Percentiles rank a stretch among this genome's conserved stretches.
These are phyloP conservation scores for Penstemon barbatus DNA, from an alignment of 257 asterid genomes.

Conservation along the genomic window DNA sequence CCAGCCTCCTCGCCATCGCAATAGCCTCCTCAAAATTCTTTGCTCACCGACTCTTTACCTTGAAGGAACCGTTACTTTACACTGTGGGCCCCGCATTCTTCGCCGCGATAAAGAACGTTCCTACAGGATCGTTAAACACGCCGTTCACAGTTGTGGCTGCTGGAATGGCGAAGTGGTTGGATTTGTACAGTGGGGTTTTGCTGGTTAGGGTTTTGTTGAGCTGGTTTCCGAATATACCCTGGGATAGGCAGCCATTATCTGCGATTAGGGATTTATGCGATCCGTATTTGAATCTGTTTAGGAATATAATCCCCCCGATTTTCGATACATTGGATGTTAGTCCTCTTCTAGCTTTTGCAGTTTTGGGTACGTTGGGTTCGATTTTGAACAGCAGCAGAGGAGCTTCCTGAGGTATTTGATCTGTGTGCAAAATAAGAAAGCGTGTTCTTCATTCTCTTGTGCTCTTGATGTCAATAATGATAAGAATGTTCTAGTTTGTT, in stretches of 20 bases:
- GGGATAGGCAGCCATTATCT: conserved; percentile 91
- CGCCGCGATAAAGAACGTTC: conserved; percentile 56
- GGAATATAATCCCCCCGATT: conserved; percentile 85
- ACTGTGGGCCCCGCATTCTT: conserved; percentile 77
- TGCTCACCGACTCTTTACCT: conserved; percentile 21
- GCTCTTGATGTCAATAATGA: neutral
- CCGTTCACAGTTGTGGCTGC: conserved; percentile 95
- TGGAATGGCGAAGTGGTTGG: conserved; percentile 90
- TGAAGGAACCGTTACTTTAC: conserved; percentile 45
- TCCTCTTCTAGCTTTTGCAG: conserved; percentile 83
- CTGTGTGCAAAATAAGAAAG: neutral
- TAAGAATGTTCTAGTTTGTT: no score
- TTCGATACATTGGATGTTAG: conserved; percentile 81
- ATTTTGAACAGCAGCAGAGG: conserved; percentile 61
- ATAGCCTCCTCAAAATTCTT: conserved; percentile 51
- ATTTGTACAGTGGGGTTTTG: conserved; percentile 79
- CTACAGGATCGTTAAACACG: conserved; percentile 59
- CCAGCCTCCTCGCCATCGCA: conserved; percentile 57
- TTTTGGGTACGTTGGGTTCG: conserved; percentile 75
- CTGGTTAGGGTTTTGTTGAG: conserved; percentile 86
- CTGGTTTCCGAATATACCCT: conserved; percentile 95
- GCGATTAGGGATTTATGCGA: conserved; percentile 95
- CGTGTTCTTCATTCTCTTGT: neutral
- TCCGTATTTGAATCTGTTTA: conserved; percentile 85
- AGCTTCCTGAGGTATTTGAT: conserved; percentile 21